Base-by-base conservation (phyloP, 768 basidiomycete species). In the Pleurotus ostreatus region DNA sequence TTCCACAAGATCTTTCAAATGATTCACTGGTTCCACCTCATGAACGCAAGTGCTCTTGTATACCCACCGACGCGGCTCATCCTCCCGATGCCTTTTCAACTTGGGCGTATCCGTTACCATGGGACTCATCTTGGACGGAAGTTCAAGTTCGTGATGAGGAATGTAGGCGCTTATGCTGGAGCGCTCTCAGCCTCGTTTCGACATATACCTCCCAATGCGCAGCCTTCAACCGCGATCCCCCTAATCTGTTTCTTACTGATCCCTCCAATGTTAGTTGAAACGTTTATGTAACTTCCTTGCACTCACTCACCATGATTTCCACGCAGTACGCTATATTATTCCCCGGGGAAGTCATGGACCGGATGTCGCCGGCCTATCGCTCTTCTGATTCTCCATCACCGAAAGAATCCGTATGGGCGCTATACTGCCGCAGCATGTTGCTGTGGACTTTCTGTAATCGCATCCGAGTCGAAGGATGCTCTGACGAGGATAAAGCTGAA, bases 401-500 rank as follows among this genome's bases (percentile, higher is more conserved):
- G 13, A 92, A 90, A 65, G 87, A 92, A 59, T 84, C 85, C 13
- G 78, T 92, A 1, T 92, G 89, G 89, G 89, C 88, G 0, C 72
- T 92, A 23, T 89, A 89, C 62, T 90, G 88, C 69, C 83, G 90
- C 34, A 83, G 83, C 65, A 88, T 92, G 86, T 77, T 92, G 8
- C 74, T 92, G 3, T 92, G 89, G 88, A 87, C 82, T 62, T 86
- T 84, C 64, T 85, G 82, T 60, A 76, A 78, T 47, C 81, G 82
- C 2, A 71, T 84, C 23, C 66, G 79, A 49, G 72, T 74, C 55
- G 73, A 74, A 11, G 26, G 58, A 0, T 74, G 74, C 56, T 66
- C 71, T 9, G 72, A 72, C 18, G 79, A 84, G 34, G 80, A 81
- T n/a, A 79, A 80, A 45, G 78, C 82, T 1, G 82, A 82, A 41